These are phyloP conservation scores for Rubroboletus satanas DNA, from an alignment of 768 basidiomycete species.

Conservation along the genomic window DNA sequence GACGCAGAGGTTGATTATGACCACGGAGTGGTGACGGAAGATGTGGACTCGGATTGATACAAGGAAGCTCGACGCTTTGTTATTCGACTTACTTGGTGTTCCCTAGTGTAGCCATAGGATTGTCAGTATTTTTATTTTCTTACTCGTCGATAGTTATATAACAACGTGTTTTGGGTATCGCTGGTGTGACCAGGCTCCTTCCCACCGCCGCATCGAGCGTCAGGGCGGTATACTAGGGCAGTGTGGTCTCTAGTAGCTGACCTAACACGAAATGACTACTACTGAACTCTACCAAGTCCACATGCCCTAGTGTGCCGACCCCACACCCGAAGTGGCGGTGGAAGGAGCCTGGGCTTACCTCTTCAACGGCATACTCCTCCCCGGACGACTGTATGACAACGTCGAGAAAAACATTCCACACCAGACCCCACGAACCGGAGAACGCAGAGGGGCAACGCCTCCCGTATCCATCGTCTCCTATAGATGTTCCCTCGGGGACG, in stretches of 20 bases:
- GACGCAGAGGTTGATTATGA: conserved; percentile 17
- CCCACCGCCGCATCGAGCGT: too few species aligned
- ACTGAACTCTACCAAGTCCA: too few species aligned
- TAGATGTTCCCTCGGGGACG: too few species aligned
- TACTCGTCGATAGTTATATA: neutral
- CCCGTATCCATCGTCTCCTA: conserved; percentile 58
- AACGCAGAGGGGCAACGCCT: conserved; percentile 87
- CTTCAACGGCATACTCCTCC: conserved; percentile 45
- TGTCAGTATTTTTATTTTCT: neutral
- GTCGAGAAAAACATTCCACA: conserved; percentile 28
- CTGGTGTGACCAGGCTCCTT: neutral
- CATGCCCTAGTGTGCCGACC: too few species aligned
- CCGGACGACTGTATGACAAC: conserved; percentile 70
- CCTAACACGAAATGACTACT: too few species aligned
- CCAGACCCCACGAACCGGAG: conserved; percentile 72
- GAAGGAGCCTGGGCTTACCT: conserved; percentile 21
- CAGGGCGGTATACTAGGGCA: too few species aligned
- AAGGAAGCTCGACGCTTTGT: neutral
- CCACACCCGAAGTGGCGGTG: too few species aligned
- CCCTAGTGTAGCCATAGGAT: conserved; percentile 2
- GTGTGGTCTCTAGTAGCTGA: too few species aligned
- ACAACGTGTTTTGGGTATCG: neutral
- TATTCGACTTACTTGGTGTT: neutral
- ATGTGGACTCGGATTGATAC: conserved; percentile 22
- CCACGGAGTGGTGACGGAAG: conserved; percentile 15